phyloP scores from a whole-genome alignment of 2,329 filamentous ascomycete species.

The Pseudodiploospora longispora region DNA sequence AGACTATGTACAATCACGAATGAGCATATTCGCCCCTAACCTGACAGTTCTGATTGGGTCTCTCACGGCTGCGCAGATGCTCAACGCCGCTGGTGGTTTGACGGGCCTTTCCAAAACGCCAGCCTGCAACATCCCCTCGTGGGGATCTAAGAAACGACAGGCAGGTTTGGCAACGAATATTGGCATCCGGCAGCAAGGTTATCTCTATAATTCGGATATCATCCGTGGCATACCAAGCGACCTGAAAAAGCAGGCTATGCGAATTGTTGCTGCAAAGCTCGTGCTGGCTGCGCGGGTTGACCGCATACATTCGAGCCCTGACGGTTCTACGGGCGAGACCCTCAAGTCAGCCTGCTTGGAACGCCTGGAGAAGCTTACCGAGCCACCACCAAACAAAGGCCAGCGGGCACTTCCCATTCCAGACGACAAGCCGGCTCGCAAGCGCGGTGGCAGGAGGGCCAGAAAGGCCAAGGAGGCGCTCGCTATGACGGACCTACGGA shows the following conservation, averaged over 20 bases:
- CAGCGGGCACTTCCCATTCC: slow-evolving; percentile 80
- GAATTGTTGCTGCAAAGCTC: slow-evolving; percentile 88
- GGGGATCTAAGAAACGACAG: slow-evolving; percentile 82
- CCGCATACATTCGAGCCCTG: slow-evolving; percentile 69
- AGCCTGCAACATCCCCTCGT: slow-evolving; percentile 82
- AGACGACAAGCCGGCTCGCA: slow-evolving; percentile 89
- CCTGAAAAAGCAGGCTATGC: slow-evolving; percentile 86
- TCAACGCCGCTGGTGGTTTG: slow-evolving; percentile 86
- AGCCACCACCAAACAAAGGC: slow-evolving; percentile 84
- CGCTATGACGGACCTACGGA: slow-evolving; percentile 92
- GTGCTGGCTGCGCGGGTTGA: slow-evolving; percentile 91
- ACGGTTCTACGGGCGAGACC: slow-evolving; percentile 75
- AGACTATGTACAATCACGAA: slow-evolving; percentile 92
- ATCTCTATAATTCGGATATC: slow-evolving; percentile 84
- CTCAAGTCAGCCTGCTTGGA: slow-evolving; percentile 77
- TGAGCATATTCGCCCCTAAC: slow-evolving; percentile 94
- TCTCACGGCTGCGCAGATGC: slow-evolving; percentile 87
- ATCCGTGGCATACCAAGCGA: slow-evolving; percentile 79
- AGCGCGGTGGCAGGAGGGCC: slow-evolving; percentile 82
- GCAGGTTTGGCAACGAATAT: slow-evolving; percentile 88
- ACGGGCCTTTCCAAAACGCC: slow-evolving; percentile 86
- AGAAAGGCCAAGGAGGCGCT: slow-evolving; percentile 94
- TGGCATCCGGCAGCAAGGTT: slow-evolving; percentile 84
- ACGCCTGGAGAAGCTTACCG: slow-evolving; percentile 84
- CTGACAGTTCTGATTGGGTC: slow-evolving; percentile 85